A percentile compares a stretch with the other conserved stretches of the same genome.
Conservation (phyloP, 2,329 filamentous ascomycete species). For the Diaporthe citri region DNA sequence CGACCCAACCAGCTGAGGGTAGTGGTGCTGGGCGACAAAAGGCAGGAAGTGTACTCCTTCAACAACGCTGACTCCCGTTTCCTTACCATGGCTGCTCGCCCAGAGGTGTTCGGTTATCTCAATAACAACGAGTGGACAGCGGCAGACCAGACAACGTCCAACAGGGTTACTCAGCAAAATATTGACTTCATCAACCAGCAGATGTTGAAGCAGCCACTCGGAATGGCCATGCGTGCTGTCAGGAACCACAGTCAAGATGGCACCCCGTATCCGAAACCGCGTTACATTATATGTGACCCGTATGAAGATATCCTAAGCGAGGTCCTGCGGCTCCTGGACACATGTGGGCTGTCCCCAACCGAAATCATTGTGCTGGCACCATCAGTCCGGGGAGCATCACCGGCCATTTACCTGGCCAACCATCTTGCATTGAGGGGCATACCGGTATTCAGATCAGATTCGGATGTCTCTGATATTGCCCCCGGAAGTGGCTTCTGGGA, state of each 20-base stretch:
- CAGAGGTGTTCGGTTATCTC: conserved; percentile 37
- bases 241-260: conserved; percentile 25
- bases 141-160: conserved; percentile 35
- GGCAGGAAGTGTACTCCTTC: conserved; percentile 38
- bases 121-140: conserved; percentile 31
- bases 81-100: conserved; percentile 33
- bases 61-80: conserved; percentile 40
- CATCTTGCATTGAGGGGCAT: conserved; percentile 28
- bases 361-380: conserved; percentile 38
- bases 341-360: conserved; percentile 7
- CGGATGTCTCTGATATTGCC: conserved; percentile 36
- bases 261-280: conserved; percentile 17
- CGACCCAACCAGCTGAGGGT: conserved; percentile 6
- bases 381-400: conserved; percentile 30
- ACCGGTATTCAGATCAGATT: conserved; percentile 38
- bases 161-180: conserved; percentile 37
- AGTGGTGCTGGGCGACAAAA: conserved; percentile 35
- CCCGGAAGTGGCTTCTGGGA: conserved; percentile 35
- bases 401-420: conserved; percentile 33
- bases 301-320: conserved; percentile 33
- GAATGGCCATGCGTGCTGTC: conserved; percentile 35
- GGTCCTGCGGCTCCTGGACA: conserved; percentile 24
- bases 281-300: conserved; percentile 37
- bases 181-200: conserved; percentile 40
- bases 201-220: conserved; percentile 36